These are phyloP conservation scores for Bryoglossum gracile DNA, from an alignment of 495 filamentous ascomycete genomes.

Conservation along the genomic window DNA sequence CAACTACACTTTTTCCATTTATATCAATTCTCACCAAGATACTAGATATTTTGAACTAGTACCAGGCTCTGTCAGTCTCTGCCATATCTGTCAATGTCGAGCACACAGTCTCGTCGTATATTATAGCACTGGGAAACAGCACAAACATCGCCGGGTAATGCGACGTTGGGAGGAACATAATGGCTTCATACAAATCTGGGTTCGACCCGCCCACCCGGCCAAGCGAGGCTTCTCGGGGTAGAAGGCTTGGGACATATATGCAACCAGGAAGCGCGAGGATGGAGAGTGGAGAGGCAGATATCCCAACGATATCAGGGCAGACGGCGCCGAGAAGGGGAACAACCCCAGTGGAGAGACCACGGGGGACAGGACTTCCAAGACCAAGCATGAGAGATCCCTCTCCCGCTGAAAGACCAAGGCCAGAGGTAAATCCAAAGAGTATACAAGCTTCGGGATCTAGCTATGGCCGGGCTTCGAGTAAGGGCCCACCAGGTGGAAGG, in stretches of 20 bases:
- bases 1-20: too few relatives aligned
- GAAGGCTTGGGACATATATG: slow-evolving; percentile 19
- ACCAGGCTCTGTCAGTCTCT: too few relatives aligned
- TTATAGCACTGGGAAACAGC: slow-evolving; percentile 19
- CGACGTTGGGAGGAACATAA: slow-evolving; percentile 15
- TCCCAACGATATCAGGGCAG: slow-evolving; percentile 15
- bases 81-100: slow-evolving; percentile 19
- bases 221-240: slow-evolving; percentile 16
- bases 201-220: slow-evolving; percentile 25
- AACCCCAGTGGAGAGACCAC: background rate
- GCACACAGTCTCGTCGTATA: slow-evolving; percentile 1
- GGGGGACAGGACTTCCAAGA: slow-evolving; percentile 16
- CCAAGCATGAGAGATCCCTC: slow-evolving; percentile 19
- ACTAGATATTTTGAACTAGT: too few relatives aligned
- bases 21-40: too few relatives aligned
- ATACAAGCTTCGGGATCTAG: slow-evolving; percentile 15
- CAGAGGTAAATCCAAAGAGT: slow-evolving; percentile 6
- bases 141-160: slow-evolving; percentile 11
- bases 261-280: slow-evolving; percentile 5
- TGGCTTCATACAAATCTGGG: slow-evolving; percentile 28
- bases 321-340: slow-evolving; percentile 8
- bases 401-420: slow-evolving; percentile 6
- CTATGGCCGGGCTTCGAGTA: slow-evolving; percentile 19
- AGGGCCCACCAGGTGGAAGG: slow-evolving; percentile 8
- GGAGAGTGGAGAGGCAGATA: slow-evolving; percentile 16